Evolutionary conservation across 345 rosid species (phyloP).

Genomic region (Punica granatum): DNA sequence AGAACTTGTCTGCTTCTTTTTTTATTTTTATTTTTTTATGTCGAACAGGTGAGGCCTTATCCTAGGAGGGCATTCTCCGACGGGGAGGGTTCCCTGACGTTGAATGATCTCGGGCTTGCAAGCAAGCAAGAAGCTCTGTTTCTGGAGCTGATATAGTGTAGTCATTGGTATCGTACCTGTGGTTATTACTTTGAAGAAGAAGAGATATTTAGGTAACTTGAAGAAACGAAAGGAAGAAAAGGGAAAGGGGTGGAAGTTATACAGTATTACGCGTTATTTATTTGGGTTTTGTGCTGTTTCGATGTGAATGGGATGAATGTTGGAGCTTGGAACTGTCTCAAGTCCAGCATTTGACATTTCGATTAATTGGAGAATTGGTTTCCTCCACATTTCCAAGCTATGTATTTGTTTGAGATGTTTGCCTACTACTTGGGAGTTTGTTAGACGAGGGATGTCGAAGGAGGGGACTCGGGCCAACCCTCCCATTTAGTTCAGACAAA

Average conservation of each 20-base stretch:
- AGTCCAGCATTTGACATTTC: neutral
- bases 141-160: constrained; percentile 64
- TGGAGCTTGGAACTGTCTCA: constrained; percentile 1
- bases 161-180: neutral
- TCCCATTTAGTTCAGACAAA: too few species aligned
- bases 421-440: neutral
- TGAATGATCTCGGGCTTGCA: constrained; percentile 81
- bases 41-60: constrained; percentile 90
- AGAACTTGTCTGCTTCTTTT: neutral
- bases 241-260: neutral
- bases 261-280: neutral
- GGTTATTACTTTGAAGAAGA: neutral
- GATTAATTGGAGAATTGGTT: neutral
- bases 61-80: constrained; percentile 89
- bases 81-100: constrained; percentile 54
- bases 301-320: neutral
- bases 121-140: constrained; percentile 96
- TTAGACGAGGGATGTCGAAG: too few species aligned
- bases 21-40: neutral
- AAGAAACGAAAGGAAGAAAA: neutral
- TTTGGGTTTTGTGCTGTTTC: constrained; percentile 1
- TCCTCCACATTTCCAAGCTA: neutral
- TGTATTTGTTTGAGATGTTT: neutral
- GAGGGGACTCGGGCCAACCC: too few species aligned
- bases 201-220: neutral